Conservation (phyloP, 768 basidiomycete genomes). For the Boletus patriciae region DNA sequence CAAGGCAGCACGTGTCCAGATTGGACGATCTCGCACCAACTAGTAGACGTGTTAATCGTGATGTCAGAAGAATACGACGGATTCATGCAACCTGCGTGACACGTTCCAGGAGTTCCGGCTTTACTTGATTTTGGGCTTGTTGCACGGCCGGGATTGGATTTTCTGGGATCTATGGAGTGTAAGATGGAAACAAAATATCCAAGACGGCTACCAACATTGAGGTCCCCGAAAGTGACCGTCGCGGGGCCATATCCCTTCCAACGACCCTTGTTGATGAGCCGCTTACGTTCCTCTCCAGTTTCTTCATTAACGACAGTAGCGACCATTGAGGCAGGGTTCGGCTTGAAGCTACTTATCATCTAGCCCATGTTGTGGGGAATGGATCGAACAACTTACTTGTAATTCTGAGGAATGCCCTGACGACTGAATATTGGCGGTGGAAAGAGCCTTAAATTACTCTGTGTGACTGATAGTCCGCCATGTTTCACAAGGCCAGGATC, state of each 20-base stretch:
- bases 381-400: constrained; percentile 54
- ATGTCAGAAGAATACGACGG: constrained; percentile 6
- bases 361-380: neutral
- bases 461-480: constrained; percentile 23
- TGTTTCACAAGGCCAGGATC: constrained; percentile 45
- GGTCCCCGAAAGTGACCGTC: constrained; percentile 65
- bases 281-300: constrained; percentile 78
- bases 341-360: constrained; percentile 58
- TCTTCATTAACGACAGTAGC: constrained; percentile 67
- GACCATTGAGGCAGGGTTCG: constrained; percentile 71
- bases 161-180: constrained; percentile 54
- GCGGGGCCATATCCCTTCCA: constrained; percentile 83
- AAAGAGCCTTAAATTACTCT: constrained; percentile 70
- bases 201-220: constrained; percentile 34
- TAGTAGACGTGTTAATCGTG: constrained; percentile 30
- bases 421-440: constrained; percentile 91
- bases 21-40: constrained; percentile 72
- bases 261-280: constrained; percentile 82
- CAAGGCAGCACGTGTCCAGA: constrained; percentile 88
- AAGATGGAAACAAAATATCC: neutral
- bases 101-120: constrained; percentile 52
- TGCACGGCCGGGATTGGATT: constrained; percentile 63
- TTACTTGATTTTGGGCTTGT: constrained; percentile 54
- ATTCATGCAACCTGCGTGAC: constrained; percentile 48
- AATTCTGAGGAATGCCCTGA: constrained; percentile 74